phyloP scores from a whole-genome alignment of 371 early-diverging fungal genomes.

The Actinomortierella wolfii region DNA sequence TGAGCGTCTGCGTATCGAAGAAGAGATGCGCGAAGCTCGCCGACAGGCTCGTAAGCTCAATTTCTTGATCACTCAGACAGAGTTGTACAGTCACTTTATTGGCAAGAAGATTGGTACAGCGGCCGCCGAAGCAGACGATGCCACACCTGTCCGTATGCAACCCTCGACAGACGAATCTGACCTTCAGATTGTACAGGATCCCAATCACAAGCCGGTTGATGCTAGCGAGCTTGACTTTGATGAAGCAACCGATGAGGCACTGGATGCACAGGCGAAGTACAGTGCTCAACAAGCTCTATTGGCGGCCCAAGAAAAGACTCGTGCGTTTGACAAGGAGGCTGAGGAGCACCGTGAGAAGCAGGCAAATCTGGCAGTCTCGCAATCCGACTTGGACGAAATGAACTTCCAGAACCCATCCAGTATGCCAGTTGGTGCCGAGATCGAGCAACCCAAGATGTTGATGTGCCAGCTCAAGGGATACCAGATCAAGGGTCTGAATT shows the following conservation, averaged over 20 bases:
- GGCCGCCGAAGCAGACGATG: constrained; percentile 48
- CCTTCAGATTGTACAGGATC: constrained; percentile 20
- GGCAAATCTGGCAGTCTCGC: constrained; percentile 57
- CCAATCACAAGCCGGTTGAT: constrained; percentile 44
- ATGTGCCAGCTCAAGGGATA: constrained; percentile 91
- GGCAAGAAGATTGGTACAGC: constrained; percentile 75
- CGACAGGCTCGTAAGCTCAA: constrained; percentile 95
- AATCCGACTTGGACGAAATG: constrained; percentile 73
- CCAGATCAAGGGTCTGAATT: constrained; percentile 98
- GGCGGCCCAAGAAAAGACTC: constrained; percentile 71
- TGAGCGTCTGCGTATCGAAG: constrained; percentile 82
- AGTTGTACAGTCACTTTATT: constrained; percentile 97
- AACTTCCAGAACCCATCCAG: constrained; percentile 85
- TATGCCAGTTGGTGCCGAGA: constrained; percentile 71
- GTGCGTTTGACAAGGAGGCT: constrained; percentile 72
- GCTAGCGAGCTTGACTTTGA: constrained; percentile 76
- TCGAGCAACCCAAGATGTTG: constrained; percentile 87
- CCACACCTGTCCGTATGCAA: constrained; percentile 28
- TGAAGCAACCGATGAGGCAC: constrained; percentile 64
- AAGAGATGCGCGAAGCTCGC: constrained; percentile 88
- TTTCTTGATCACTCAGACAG: constrained; percentile 96
- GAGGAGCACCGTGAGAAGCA: constrained; percentile 53
- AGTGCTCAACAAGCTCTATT: constrained; percentile 83
- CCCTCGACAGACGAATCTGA: constrained; percentile 23
- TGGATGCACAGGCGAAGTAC: constrained; percentile 72